Percentiles rank a stretch among this genome's conserved stretches.
These are phyloP conservation scores for Annona squamosa DNA, from an alignment of 164 flowering plant species.

Conservation along the genomic window DNA sequence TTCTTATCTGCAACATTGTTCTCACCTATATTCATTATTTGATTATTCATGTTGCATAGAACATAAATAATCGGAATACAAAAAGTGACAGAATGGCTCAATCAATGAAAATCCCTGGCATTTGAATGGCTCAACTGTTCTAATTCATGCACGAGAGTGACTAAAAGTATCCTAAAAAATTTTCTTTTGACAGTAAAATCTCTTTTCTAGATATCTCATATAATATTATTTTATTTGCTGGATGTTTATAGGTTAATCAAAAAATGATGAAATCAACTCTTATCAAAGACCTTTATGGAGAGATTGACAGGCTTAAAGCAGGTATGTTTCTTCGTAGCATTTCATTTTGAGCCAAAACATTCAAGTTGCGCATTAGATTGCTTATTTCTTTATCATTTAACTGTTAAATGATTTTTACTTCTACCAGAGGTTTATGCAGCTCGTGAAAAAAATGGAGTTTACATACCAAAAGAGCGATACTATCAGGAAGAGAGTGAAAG, in stretches of 20 bases:
- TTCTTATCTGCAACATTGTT: neutral
- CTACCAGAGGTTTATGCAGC: slow-evolving; percentile 85
- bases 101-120: neutral
- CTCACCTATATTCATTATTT: neutral
- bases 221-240: neutral
- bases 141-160: neutral
- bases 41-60: neutral
- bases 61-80: neutral
- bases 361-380: neutral
- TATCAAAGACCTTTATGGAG: slow-evolving; percentile 95
- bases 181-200: too few relatives aligned
- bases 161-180: neutral
- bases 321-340: slow-evolving; percentile 31
- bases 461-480: slow-evolving; percentile 89
- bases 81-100: neutral
- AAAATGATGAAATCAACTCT: slow-evolving; percentile 97
- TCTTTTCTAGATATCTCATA: neutral
- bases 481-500: slow-evolving; percentile 89
- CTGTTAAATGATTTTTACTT: neutral
- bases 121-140: neutral
- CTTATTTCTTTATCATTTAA: neutral
- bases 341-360: neutral
- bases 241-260: slow-evolving; percentile 68
- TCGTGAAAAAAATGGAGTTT: slow-evolving; percentile 95
- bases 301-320: slow-evolving; percentile 89